Evolutionary conservation across 2,329 filamentous ascomycete species (phyloP).

Genomic region (Sphaerulina populicola): DNA sequence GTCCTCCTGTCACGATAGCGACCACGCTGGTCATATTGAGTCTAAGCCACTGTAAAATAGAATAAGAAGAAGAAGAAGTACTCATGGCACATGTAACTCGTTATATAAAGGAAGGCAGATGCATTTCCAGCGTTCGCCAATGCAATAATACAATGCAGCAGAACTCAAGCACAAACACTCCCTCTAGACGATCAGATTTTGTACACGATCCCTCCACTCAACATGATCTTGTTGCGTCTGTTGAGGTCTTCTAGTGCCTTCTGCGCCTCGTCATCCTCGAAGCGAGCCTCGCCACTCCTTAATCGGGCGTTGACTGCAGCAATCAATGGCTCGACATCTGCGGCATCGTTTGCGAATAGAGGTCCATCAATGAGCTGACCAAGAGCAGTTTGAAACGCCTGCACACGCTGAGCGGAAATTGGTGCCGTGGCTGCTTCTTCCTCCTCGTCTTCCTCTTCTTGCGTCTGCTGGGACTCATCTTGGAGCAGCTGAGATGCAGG

Average conservation of each 20-base stretch:
- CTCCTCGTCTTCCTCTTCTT: constrained; percentile 28
- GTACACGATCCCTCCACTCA: constrained; percentile 43
- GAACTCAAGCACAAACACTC: background rate
- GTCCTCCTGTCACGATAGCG: too few relatives aligned
- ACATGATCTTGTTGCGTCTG: constrained; percentile 83
- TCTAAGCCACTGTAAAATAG: too few relatives aligned
- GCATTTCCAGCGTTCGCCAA: background rate
- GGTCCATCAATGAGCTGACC: constrained; percentile 73
- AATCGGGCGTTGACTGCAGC: constrained; percentile 69
- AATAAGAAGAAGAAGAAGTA: too few relatives aligned
- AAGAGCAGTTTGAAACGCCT: constrained; percentile 68
- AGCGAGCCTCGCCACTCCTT: constrained; percentile 50
- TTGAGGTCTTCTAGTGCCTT: constrained; percentile 73
- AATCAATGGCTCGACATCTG: constrained; percentile 65
- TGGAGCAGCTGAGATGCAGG: constrained; percentile 62
- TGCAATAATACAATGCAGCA: background rate
- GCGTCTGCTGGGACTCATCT: constrained; percentile 43
- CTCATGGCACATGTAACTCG: background rate
- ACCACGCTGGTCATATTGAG: too few relatives aligned
- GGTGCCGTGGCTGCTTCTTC: constrained; percentile 38
- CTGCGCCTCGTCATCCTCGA: constrained; percentile 63
- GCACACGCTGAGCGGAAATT: constrained; percentile 56
- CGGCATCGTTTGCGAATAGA: constrained; percentile 81
- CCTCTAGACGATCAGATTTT: constrained; percentile 34
- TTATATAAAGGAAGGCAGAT: background rate